Conservation (phyloP, 257 asterid genomes). For the Scutellaria baicalensis region DNA sequence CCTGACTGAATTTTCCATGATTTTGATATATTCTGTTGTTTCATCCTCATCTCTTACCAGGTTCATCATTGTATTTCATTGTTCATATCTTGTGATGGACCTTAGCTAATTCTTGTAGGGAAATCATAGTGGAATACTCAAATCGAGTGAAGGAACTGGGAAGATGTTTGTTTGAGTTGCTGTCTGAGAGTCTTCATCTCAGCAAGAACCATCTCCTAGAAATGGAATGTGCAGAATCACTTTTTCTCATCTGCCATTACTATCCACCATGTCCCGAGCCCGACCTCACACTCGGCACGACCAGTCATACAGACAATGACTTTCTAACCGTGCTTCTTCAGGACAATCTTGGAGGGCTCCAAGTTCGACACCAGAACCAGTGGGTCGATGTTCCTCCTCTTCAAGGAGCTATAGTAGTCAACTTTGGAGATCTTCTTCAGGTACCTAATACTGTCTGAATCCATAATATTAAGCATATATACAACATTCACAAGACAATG, state of each 20-base stretch:
- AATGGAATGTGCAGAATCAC: conserved; percentile 34
- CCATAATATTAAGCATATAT: not conserved
- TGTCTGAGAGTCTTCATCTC: conserved; percentile 38
- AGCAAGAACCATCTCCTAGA: conserved; percentile 22
- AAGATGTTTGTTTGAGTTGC: conserved; percentile 19
- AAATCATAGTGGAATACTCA: conserved; percentile 28
- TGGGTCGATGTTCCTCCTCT: conserved; percentile 45
- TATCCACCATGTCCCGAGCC: conserved; percentile 54
- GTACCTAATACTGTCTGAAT: not conserved
- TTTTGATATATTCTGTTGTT: too few species aligned
- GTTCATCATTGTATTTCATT: too few species aligned
- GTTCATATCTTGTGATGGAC: not conserved
- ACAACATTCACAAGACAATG: not conserved
- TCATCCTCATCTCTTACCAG: too few species aligned
- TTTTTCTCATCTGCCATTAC: conserved; percentile 25
- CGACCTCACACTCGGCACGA: conserved; percentile 26
- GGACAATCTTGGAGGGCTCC: conserved; percentile 46
- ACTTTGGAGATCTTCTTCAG: conserved; percentile 42
- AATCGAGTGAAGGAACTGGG: conserved; percentile 28
- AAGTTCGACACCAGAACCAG: conserved; percentile 29
- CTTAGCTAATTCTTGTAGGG: not conserved
- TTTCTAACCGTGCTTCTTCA: conserved; percentile 38
- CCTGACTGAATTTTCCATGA: not conserved
- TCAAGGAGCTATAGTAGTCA: conserved; percentile 37
- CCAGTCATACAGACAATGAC: conserved; percentile 29